Conservation (phyloP, 2,329 filamentous ascomycete genomes). For the Pestalotiopsis sp. region DNA sequence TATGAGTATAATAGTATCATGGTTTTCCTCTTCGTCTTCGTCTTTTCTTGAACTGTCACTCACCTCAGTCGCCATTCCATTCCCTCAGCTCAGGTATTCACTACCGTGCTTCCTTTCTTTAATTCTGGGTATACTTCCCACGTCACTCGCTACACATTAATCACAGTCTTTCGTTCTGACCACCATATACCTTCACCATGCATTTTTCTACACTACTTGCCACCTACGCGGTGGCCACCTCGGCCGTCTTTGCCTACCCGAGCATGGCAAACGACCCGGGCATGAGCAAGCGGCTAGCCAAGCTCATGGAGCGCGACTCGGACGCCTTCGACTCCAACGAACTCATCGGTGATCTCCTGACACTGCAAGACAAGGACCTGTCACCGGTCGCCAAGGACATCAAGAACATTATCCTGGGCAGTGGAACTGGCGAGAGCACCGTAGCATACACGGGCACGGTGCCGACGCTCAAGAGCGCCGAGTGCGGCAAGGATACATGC, state of each 20-base stretch:
- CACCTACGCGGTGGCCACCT: neutral
- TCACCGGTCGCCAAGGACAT: constrained; percentile 38
- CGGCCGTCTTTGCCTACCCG: constrained; percentile 13
- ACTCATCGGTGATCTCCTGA: constrained; percentile 41
- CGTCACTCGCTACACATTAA: neutral
- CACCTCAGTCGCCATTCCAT: neutral
- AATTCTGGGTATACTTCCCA: neutral
- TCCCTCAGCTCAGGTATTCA: neutral
- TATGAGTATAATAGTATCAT: neutral
- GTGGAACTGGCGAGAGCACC: constrained; percentile 26
- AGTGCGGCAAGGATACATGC: constrained; percentile 42
- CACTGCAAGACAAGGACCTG: constrained; percentile 31
- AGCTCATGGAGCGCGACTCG: neutral
- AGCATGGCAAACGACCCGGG: constrained; percentile 15
- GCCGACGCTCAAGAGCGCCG: constrained; percentile 23
- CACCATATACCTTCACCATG: neutral
- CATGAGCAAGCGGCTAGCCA: neutral
- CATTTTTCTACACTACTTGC: neutral
- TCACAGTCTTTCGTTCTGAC: neutral
- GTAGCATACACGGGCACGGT: constrained; percentile 18
- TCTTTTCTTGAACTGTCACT: neutral
- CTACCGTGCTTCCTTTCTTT: neutral
- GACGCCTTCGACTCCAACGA: constrained; percentile 22
- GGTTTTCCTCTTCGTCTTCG: neutral
- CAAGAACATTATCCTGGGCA: constrained; percentile 37